phyloP scores from a whole-genome alignment of 176 grass and related monocot genomes.

The Chrysopogon serrulatus region DNA sequence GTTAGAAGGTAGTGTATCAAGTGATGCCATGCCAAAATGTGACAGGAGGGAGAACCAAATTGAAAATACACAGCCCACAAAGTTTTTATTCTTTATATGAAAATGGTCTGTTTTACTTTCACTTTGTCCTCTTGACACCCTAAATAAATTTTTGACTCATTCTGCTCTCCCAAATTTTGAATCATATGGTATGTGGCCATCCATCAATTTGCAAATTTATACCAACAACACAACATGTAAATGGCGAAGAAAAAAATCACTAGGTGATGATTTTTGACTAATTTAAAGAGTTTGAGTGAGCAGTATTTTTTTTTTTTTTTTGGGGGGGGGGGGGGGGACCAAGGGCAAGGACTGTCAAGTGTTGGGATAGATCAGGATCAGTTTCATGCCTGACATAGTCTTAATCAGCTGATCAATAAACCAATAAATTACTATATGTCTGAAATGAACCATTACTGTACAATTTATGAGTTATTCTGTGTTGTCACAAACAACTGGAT shows the following conservation, averaged over 20 bases:
- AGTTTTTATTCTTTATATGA: slow-evolving; percentile 2
- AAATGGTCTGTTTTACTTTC: not conserved
- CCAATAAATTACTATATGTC: not conserved
- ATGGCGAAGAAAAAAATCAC: too few species aligned
- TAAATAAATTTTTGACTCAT: not conserved
- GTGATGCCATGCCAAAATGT: too few species aligned
- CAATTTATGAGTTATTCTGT: not conserved
- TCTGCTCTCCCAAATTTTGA: not conserved
- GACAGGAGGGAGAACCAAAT: too few species aligned
- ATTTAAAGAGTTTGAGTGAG: not conserved
- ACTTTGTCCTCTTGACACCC: not conserved
- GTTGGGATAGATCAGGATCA: not conserved
- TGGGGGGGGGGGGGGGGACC: not conserved
- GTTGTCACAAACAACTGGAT: not conserved
- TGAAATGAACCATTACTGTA: not conserved
- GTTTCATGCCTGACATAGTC: not conserved
- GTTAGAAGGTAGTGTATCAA: too few species aligned
- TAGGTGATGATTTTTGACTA: too few species aligned
- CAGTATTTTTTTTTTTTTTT: not conserved
- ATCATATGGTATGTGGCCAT: not conserved
- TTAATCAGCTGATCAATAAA: not conserved
- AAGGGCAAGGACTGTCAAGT: not conserved
- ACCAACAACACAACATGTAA: too few species aligned
- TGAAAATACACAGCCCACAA: too few species aligned
- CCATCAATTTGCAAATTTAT: not conserved